These are phyloP conservation scores for Cercophora scortea DNA, from an alignment of 495 filamentous ascomycete species.

Conservation along the genomic window DNA sequence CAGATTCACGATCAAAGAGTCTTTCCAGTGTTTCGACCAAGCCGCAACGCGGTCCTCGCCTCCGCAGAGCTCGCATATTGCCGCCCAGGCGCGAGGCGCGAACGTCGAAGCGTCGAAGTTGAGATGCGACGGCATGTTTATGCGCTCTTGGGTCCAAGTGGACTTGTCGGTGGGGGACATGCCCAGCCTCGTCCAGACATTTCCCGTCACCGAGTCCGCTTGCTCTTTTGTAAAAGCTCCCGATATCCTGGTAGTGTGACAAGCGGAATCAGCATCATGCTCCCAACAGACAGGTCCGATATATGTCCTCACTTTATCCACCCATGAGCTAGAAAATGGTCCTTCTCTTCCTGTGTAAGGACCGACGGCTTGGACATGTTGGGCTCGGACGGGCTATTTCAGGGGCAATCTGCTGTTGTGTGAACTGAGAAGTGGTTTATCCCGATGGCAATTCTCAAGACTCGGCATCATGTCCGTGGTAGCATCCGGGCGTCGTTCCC, in stretches of 20 bases:
- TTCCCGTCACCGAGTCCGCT: slow-evolving; percentile 46
- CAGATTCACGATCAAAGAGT: slow-evolving; percentile 67
- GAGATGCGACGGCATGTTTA: slow-evolving; percentile 57
- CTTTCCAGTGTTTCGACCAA: slow-evolving; percentile 50
- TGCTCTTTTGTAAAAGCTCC: slow-evolving; percentile 51
- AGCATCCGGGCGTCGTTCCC: no score
- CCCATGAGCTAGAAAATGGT: slow-evolving; percentile 59
- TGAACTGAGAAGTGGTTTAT: not conserved
- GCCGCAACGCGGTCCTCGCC: slow-evolving; percentile 51
- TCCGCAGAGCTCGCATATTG: slow-evolving; percentile 63
- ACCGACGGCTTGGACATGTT: slow-evolving; percentile 24
- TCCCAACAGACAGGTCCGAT: not conserved
- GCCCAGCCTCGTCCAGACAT: slow-evolving; percentile 63
- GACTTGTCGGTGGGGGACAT: slow-evolving; percentile 57
- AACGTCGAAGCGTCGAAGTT: slow-evolving; percentile 48
- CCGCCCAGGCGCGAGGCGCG: slow-evolving; percentile 60
- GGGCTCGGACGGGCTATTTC: no score
- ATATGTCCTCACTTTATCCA: slow-evolving; percentile 42
- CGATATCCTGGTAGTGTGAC: slow-evolving; percentile 14
- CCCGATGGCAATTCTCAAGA: no score
- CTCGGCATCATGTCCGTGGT: no score
- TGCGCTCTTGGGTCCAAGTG: slow-evolving; percentile 56
- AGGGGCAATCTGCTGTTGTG: not conserved
- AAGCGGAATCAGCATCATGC: not conserved
- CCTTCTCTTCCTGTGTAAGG: slow-evolving; percentile 54